Conservation (phyloP, 23 red algal species). For the Gracilariopsis chorda region DNA sequence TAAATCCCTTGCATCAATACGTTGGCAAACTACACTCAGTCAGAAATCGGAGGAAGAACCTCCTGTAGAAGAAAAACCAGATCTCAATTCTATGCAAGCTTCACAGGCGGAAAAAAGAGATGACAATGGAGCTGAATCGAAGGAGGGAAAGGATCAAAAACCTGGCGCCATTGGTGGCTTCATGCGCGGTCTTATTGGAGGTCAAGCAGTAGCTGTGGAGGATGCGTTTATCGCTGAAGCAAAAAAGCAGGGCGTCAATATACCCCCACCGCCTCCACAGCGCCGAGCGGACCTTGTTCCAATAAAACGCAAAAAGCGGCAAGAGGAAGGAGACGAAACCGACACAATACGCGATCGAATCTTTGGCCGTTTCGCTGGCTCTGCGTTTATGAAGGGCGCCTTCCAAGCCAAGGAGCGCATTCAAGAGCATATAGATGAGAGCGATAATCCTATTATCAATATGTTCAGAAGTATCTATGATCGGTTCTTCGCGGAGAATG, state of each 20-base stretch:
- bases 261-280: conserved; percentile 56
- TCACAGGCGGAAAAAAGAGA: neutral
- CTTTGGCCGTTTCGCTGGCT: conserved; percentile 91
- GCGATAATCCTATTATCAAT: conserved; percentile 87
- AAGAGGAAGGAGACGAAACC: conserved; percentile 37
- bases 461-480: conserved; percentile 89
- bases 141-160: neutral
- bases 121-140: neutral
- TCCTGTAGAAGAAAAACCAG: neutral
- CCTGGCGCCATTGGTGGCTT: conserved; percentile 81
- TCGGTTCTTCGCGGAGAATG: conserved; percentile 96
- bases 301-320: conserved; percentile 31
- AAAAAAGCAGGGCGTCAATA: conserved; percentile 49
- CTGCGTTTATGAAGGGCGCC: conserved; percentile 87
- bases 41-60: conserved; percentile 16
- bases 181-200: conserved; percentile 86
- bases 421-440: conserved; percentile 88
- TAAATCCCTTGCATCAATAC: neutral
- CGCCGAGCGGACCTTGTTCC: conserved; percentile 47
- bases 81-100: neutral
- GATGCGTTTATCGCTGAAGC: conserved; percentile 85
- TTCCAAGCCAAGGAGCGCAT: conserved; percentile 94
- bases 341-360: conserved; percentile 79
- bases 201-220: conserved; percentile 74
- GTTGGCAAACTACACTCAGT: neutral